A percentile compares a stretch with the other conserved stretches of the same genome.
These are phyloP conservation scores for Aphanomyces euteiches DNA, from an alignment of 352 stramenopile species.

Conservation along the genomic window DNA sequence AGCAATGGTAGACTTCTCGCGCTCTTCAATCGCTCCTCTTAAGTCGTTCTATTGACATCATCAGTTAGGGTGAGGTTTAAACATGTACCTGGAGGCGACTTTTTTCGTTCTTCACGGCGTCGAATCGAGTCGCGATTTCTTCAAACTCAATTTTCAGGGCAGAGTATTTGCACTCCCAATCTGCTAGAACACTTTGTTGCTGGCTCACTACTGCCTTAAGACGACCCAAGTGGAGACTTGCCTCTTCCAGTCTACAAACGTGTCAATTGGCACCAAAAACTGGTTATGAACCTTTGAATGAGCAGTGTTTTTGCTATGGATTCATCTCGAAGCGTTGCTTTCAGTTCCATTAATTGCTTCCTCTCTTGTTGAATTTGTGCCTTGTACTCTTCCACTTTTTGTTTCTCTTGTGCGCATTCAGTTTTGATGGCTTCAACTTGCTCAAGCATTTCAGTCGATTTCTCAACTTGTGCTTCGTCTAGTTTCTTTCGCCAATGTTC, in stretches of 20 bases:
- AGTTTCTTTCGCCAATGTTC: constrained; percentile 3
- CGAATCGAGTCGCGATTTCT: neutral
- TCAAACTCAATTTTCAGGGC: neutral
- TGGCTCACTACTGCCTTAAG: constrained; percentile 14
- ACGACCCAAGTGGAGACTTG: constrained; percentile 11
- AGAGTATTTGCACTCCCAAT: neutral
- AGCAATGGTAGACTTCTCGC: neutral
- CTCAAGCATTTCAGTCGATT: neutral
- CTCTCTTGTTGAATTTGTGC: neutral
- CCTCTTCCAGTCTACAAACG: constrained; percentile 9
- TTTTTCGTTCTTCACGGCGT: neutral
- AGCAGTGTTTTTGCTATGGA: constrained; percentile 9
- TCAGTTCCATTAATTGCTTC: constrained; percentile 6
- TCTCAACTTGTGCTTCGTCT: neutral
- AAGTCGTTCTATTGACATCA: neutral
- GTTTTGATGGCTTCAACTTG: constrained; percentile 1
- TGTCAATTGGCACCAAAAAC: neutral
- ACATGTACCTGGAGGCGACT: neutral
- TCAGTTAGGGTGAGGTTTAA: neutral
- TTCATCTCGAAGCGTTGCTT: neutral
- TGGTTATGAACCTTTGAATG: neutral
- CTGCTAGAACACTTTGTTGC: neutral
- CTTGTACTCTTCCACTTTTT: neutral
- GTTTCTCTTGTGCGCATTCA: neutral
- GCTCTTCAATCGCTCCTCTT: neutral